Evolutionary conservation across 805 yeast species (phyloP).

Genomic region (Schizosaccharomyces octosporus): DNA sequence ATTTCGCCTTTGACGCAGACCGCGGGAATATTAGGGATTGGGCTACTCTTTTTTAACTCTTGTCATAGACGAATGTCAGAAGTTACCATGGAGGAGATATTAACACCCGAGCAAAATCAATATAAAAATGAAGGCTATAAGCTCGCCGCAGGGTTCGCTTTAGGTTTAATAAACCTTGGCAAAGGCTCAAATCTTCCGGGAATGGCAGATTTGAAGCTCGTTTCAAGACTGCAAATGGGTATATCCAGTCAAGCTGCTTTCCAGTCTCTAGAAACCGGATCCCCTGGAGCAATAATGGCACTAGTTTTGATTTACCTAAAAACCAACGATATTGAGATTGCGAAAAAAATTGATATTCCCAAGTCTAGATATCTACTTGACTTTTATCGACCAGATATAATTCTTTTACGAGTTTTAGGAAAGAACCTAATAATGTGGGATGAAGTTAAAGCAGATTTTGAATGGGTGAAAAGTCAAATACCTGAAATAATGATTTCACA

Average conservation of each 20-base stretch:
- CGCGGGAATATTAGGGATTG: conserved; percentile 79
- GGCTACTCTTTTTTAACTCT: conserved; percentile 51
- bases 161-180: conserved; percentile 68
- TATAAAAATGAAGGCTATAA: conserved; percentile 46
- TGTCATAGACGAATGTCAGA: conserved; percentile 75
- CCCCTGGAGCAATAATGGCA: conserved; percentile 30
- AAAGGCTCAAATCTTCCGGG: conserved; percentile 39
- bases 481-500: conserved; percentile 21
- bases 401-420: conserved; percentile 40
- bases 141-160: conserved; percentile 64
- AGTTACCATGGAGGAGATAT: conserved; percentile 42
- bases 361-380: conserved; percentile 26
- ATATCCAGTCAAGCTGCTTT: conserved; percentile 25
- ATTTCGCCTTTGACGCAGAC: conserved; percentile 66
- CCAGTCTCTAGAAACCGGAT: conserved; percentile 3
- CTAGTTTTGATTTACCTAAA: conserved; percentile 48
- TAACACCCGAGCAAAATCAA: background rate
- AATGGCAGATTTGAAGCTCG: conserved; percentile 35
- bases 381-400: conserved; percentile 55
- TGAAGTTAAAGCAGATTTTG: conserved; percentile 21
- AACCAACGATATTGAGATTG: conserved; percentile 34
- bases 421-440: conserved; percentile 53
- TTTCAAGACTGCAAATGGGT: conserved; percentile 22
- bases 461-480: conserved; percentile 35
- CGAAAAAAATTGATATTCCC: conserved; percentile 37